phyloP scores from a whole-genome alignment of 768 basidiomycete genomes.

The Exidia glandulosa region DNA sequence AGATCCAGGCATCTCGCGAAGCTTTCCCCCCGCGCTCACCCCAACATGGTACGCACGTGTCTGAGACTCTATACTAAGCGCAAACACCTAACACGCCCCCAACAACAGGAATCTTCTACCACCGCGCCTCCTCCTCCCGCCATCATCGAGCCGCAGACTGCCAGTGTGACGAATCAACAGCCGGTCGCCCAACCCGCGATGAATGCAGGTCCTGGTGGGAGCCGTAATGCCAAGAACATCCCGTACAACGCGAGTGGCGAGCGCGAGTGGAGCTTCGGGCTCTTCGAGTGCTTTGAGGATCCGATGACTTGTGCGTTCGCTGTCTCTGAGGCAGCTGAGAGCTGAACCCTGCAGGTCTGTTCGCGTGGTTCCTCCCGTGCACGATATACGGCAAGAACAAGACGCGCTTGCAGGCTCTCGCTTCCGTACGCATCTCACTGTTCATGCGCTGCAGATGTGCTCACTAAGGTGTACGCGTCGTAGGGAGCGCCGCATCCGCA shows the following conservation, averaged over 20 bases:
- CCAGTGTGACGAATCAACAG: background rate
- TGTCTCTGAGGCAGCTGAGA: background rate
- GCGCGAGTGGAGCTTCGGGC: constrained; percentile 21
- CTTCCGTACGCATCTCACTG: constrained; percentile 4
- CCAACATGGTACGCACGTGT: background rate
- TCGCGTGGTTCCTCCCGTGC: constrained; percentile 34
- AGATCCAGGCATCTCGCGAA: background rate
- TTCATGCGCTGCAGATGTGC: background rate
- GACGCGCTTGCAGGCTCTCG: constrained; percentile 29
- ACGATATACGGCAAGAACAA: constrained; percentile 30
- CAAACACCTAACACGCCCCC: background rate
- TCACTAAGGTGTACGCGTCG: background rate
- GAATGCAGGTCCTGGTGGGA: background rate
- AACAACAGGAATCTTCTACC: background rate
- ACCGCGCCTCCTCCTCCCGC: background rate
- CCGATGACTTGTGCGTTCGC: constrained; percentile 14
- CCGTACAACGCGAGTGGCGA: constrained; percentile 17
- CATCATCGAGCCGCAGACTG: background rate
- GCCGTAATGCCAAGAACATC: constrained; percentile 8
- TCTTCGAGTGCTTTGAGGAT: constrained; percentile 15
- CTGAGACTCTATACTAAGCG: background rate
- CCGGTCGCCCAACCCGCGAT: background rate
- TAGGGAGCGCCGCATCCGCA: constrained; percentile 28
- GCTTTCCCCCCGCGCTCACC: background rate
- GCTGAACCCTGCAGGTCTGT: constrained; percentile 17